Evolutionary conservation across 2,329 filamentous ascomycete genomes (phyloP), one percentile per base, ranked within the genome.

Genomic region (Aspergillus sclerotialis): DNA sequence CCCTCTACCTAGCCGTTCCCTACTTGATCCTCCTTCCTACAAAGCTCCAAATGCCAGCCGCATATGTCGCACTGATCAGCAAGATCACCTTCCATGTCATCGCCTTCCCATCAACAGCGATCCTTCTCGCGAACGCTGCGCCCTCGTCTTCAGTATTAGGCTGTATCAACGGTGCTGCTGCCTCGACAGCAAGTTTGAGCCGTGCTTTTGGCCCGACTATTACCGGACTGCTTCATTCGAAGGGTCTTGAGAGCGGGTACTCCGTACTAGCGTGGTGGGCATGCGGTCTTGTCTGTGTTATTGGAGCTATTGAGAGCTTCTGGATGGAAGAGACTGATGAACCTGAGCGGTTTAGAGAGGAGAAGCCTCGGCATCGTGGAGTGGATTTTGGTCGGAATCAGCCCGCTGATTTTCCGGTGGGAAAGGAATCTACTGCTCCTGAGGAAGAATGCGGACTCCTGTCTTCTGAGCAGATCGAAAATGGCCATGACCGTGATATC

Each of bases 221-320:
- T 3, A 93, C 89, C 3, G 92, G 92, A 2, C 68, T 88, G 17
- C 72, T 96, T 15, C 93, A 94, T 61, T 77, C 87, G 4, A 69
- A 82, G 33, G 92, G 92, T 32, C 73, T 93, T 23, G 73, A 79
- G 45, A 73, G 80, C 5, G 88, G 89, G 23, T 90, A 87, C 56
- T 90, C 88, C 4, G 88, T 88, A 13, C 70, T 95, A 21, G 83
- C 88, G 1, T 98, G 92, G 90, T 98, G 92, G 92, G 80, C 80
- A 42, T 89, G 82, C 45, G 86, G 83, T 7, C 51, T 83, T 3
- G 78, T 95, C 19, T 85, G 87, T 21, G 63, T 86, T 8, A 60
- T 78, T 10, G 92, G 89, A 29, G 85, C 82, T 2, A 64, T 84
- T 32, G 69, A 92, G 50, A 85, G 83, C 58, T 70, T 87, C 39